These are phyloP conservation scores for Diaporthe australafricana DNA, from an alignment of 2,329 filamentous ascomycete genomes.

Conservation along the genomic window DNA sequence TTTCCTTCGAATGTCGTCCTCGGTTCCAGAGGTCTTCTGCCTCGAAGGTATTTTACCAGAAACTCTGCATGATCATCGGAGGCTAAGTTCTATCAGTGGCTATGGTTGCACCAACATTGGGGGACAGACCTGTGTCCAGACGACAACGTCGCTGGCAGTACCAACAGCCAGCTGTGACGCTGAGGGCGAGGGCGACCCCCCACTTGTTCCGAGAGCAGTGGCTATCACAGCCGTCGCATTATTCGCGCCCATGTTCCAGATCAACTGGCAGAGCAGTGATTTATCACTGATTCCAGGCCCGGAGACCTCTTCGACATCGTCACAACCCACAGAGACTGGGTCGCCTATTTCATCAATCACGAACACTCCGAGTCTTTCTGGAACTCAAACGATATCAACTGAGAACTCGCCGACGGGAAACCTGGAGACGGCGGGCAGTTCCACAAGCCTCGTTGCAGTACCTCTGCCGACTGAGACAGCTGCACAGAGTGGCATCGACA, in stretches of 20 bases:
- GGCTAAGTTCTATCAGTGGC: conserved; percentile 13
- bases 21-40: too few relatives aligned
- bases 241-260: conserved; percentile 29
- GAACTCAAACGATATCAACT: neutral
- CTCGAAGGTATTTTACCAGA: too few relatives aligned
- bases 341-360: neutral
- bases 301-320: neutral
- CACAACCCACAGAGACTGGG: neutral
- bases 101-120: conserved; percentile 10
- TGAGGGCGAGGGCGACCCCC: neutral
- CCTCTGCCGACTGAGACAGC: neutral
- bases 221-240: conserved; percentile 19
- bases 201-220: neutral
- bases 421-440: conserved; percentile 14
- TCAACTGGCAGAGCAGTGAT: conserved; percentile 21
- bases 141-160: neutral
- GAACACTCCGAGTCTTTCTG: neutral
- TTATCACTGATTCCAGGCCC: neutral
- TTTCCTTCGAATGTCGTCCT: too few relatives aligned
- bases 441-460: neutral
- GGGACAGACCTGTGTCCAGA: conserved; percentile 23
- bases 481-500: neutral
- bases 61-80: neutral
- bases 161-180: conserved; percentile 13
- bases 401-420: neutral